A percentile compares a stretch with the other conserved stretches of the same genome.
Evolutionary conservation across 495 filamentous ascomycete species (phyloP).

Genomic region (Neurospora africana): DNA sequence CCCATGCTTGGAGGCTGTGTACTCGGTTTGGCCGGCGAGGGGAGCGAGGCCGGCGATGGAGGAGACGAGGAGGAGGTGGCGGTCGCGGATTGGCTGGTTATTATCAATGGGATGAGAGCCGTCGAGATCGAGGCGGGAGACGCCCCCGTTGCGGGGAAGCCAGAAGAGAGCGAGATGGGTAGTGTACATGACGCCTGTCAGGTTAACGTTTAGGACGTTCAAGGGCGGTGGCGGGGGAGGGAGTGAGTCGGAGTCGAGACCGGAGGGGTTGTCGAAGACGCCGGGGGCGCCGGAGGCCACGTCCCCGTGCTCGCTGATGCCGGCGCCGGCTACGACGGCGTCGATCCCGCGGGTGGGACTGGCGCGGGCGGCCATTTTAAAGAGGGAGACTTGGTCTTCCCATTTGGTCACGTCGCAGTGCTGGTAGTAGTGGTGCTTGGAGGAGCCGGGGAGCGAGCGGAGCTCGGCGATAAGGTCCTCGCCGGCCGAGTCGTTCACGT

Average conservation of each 20-base stretch:
- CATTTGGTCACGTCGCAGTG: slow-evolving; percentile 46
- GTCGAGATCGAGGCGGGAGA: slow-evolving; percentile 4
- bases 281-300: slow-evolving; percentile 9
- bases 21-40: slow-evolving; percentile 39
- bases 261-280: slow-evolving; percentile 26
- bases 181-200: slow-evolving; percentile 54
- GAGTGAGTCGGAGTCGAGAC: slow-evolving; percentile 21
- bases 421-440: slow-evolving; percentile 33
- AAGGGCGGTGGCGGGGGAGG: slow-evolving; percentile 42
- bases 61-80: slow-evolving; percentile 45
- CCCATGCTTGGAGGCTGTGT: slow-evolving; percentile 52
- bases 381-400: slow-evolving; percentile 50
- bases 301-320: slow-evolving; percentile 38
- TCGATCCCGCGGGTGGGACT: slow-evolving; percentile 49
- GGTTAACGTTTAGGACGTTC: slow-evolving; percentile 48
- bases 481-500: slow-evolving; percentile 30
- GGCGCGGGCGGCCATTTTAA: slow-evolving; percentile 38
- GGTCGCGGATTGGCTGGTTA: slow-evolving; percentile 19
- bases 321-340: slow-evolving; percentile 58
- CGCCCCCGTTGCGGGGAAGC: slow-evolving; percentile 31
- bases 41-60: slow-evolving; percentile 42
- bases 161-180: slow-evolving; percentile 52
- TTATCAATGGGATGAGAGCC: too few species aligned
- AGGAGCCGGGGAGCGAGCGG: slow-evolving; percentile 16
- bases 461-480: slow-evolving; percentile 28